These are phyloP conservation scores for Chrysanthemum makinoi DNA, from an alignment of 129 eudicot species.

Conservation along the genomic window DNA sequence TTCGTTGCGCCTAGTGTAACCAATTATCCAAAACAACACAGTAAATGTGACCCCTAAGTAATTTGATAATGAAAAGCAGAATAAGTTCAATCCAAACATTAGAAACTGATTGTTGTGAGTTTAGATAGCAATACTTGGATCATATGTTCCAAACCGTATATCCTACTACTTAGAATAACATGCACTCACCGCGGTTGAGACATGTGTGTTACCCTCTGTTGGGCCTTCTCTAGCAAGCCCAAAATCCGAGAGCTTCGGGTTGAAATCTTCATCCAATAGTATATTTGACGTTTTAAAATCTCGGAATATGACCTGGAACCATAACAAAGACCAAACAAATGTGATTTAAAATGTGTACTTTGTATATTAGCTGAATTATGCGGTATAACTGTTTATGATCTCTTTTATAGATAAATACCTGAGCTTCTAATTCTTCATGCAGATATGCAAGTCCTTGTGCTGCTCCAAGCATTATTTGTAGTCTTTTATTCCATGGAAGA, in stretches of 20 bases:
- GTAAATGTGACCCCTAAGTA: no score
- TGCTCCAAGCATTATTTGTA: conserved; percentile 73
- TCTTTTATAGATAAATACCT: conserved; percentile 41
- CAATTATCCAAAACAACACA: no score
- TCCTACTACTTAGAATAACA: neutral
- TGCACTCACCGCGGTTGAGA: conserved; percentile 72
- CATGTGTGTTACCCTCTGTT: conserved; percentile 70
- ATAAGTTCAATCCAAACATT: neutral
- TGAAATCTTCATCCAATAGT: conserved; percentile 65
- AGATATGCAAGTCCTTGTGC: conserved; percentile 89
- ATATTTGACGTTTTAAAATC: conserved; percentile 91
- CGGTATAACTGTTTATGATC: neutral
- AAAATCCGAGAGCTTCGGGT: conserved; percentile 91
- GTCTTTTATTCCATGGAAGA: conserved; percentile 74
- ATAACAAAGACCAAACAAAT: neutral
- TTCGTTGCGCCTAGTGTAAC: no score
- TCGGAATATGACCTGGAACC: conserved; percentile 71
- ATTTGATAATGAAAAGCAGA: no score
- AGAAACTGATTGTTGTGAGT: neutral
- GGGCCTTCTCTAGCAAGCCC: conserved; percentile 98
- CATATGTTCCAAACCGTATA: neutral
- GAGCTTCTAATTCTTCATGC: conserved; percentile 85
- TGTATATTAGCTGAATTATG: neutral
- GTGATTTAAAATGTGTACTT: neutral
- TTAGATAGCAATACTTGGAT: neutral